These are phyloP conservation scores for Gorgonomyces haynaldii DNA, from an alignment of 192 early-diverging fungal species.

Conservation along the genomic window DNA sequence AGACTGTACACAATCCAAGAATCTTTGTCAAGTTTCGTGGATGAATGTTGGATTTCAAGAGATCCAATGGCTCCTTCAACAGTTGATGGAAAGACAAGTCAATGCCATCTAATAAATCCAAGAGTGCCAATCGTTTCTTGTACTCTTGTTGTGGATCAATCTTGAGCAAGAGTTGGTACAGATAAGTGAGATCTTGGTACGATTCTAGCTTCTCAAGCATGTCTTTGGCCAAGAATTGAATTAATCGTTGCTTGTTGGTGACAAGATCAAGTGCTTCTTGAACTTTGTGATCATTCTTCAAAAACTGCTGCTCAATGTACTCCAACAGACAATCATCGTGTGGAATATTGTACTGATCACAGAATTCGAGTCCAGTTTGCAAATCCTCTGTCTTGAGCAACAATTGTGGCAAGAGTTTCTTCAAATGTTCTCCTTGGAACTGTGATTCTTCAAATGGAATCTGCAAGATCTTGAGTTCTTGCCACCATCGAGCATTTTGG, in stretches of 20 bases:
- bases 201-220: slow-evolving; percentile 34
- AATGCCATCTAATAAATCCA: not conserved
- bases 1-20: slow-evolving; percentile 38
- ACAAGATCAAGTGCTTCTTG: slow-evolving; percentile 37
- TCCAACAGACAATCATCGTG: slow-evolving; percentile 38
- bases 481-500: slow-evolving; percentile 53
- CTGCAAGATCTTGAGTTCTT: slow-evolving; percentile 47
- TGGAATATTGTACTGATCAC: slow-evolving; percentile 44
- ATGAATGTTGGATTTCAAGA: slow-evolving; percentile 40
- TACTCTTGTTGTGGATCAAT: not conserved
- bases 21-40: slow-evolving; percentile 39
- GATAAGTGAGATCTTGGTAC: slow-evolving; percentile 31
- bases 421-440: slow-evolving; percentile 20
- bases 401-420: slow-evolving; percentile 42
- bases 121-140: not conserved
- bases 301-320: slow-evolving; percentile 32
- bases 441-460: slow-evolving; percentile 51
- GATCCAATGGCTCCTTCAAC: slow-evolving; percentile 30
- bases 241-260: slow-evolving; percentile 44
- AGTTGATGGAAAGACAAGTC: slow-evolving; percentile 43
- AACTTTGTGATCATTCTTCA: slow-evolving; percentile 27
- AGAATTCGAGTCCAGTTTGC: slow-evolving; percentile 51
- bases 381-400: slow-evolving; percentile 54
- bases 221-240: slow-evolving; percentile 30
- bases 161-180: not conserved